A percentile compares a stretch with the other conserved stretches of the same genome.
These are phyloP conservation scores for Trametes cingulata DNA, from an alignment of 768 basidiomycete genomes.

Conservation along the genomic window DNA sequence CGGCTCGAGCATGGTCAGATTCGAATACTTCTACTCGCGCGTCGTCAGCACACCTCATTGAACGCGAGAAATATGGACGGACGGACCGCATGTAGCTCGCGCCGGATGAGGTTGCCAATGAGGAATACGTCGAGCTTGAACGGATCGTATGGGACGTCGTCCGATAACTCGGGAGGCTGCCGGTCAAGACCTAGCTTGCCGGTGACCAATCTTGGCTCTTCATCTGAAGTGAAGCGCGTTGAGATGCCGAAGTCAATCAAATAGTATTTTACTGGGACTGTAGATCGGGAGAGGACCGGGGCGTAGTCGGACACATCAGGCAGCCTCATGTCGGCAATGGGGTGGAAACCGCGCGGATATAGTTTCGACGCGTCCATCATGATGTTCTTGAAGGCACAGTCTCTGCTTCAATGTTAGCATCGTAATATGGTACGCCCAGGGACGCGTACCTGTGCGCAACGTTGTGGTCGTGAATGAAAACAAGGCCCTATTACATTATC, in stretches of 20 bases:
- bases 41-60: too few relatives aligned
- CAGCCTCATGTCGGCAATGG: background rate
- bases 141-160: slow-evolving; percentile 25
- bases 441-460: background rate
- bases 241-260: slow-evolving; percentile 33
- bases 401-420: slow-evolving; percentile 29
- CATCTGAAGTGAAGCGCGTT: slow-evolving; percentile 8
- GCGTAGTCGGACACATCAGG: background rate
- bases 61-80: background rate
- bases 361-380: slow-evolving; percentile 26
- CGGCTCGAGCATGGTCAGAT: slow-evolving; percentile 16
- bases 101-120: slow-evolving; percentile 21
- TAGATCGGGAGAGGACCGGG: background rate
- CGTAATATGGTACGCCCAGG: too few relatives aligned
- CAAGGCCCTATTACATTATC: slow-evolving; percentile 23
- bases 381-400: slow-evolving; percentile 24
- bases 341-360: slow-evolving; percentile 27
- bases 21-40: slow-evolving; percentile 15
- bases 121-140: slow-evolving; percentile 29
- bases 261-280: slow-evolving; percentile 25
- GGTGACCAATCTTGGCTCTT: slow-evolving; percentile 3
- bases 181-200: slow-evolving; percentile 24
- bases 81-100: slow-evolving; percentile 15
- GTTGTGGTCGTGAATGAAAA: slow-evolving; percentile 21
- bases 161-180: slow-evolving; percentile 26